A percentile compares a stretch with the other conserved stretches of the same genome.
Conservation (phyloP, 1,284 basidiomycete genomes). For the Cryptococcus sp. region DNA sequence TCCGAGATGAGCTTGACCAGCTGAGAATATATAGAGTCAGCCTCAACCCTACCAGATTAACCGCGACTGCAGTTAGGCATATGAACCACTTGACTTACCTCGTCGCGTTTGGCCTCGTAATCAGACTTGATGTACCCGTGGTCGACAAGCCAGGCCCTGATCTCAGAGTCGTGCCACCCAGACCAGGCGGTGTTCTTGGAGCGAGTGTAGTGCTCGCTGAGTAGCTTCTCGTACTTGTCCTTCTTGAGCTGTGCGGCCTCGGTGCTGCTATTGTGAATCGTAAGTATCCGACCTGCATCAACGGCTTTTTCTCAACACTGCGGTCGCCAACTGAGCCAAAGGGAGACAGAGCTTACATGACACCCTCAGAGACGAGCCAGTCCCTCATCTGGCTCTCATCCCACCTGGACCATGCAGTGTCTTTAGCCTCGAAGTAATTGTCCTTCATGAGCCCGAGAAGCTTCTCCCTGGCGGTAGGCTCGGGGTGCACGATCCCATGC, state of each 20-base stretch:
- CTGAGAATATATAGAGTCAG: conserved; percentile 6
- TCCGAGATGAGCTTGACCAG: conserved; percentile 30
- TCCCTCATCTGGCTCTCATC: conserved; percentile 48
- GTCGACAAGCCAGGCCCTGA: conserved; percentile 71
- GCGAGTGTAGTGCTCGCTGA: conserved; percentile 70
- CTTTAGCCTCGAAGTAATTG: conserved; percentile 68
- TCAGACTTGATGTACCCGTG: conserved; percentile 68
- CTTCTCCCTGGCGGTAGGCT: conserved; percentile 64
- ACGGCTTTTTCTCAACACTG: conserved; percentile 8
- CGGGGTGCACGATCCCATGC: conserved; percentile 66
- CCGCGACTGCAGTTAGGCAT: too few relatives aligned
- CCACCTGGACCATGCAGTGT: conserved; percentile 69
- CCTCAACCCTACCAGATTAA: background rate
- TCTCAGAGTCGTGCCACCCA: conserved; percentile 74
- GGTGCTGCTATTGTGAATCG: conserved; percentile 36
- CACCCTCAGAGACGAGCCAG: conserved; percentile 53
- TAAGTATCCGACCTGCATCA: conserved; percentile 11
- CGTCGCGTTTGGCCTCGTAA: conserved; percentile 65
- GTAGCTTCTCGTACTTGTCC: conserved; percentile 71
- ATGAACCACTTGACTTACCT: conserved; percentile 60
- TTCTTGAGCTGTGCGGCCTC: conserved; percentile 63
- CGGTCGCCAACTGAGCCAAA: conserved; percentile 12
- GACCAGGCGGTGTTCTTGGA: conserved; percentile 66
- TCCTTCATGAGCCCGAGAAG: conserved; percentile 67
- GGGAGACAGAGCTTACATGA: conserved; percentile 39